A percentile compares a stretch with the other conserved stretches of the same genome.
Evolutionary conservation across 2,329 filamentous ascomycete species (phyloP).

Genomic region (Ceratocystis albifundus): DNA sequence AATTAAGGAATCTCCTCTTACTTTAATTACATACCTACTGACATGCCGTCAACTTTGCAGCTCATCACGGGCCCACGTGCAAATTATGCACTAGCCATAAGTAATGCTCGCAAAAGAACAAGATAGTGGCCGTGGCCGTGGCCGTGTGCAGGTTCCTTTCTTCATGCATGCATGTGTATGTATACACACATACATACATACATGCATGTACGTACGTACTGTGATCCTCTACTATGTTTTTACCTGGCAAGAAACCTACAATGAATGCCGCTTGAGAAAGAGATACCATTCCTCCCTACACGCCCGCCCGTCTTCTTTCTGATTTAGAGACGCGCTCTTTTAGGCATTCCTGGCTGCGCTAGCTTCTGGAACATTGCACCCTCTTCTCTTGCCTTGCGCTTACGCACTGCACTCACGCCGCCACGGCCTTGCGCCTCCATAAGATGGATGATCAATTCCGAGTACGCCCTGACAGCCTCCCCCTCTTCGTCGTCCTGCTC

Average conservation of each 20-base stretch:
- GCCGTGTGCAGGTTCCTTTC: neutral
- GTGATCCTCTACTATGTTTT: conserved; percentile 8
- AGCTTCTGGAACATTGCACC: conserved; percentile 16
- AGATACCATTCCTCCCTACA: neutral
- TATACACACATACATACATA: neutral
- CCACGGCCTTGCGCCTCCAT: conserved; percentile 29
- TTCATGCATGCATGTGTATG: conserved; percentile 10
- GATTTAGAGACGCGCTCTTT: conserved; percentile 13
- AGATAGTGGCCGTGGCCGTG: neutral
- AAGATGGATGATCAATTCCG: conserved; percentile 43
- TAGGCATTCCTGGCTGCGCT: conserved; percentile 4
- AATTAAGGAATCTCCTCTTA: neutral
- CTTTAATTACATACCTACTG: neutral
- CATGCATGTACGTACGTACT: conserved; percentile 8
- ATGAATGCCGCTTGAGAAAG: neutral
- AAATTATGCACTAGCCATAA: neutral
- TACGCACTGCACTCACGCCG: conserved; percentile 14
- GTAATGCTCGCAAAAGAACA: neutral
- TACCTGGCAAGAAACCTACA: neutral
- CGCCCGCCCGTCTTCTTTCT: neutral
- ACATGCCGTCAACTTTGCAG: neutral
- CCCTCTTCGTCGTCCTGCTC: conserved; percentile 42
- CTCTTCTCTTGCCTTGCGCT: conserved; percentile 18
- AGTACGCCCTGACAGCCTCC: conserved; percentile 50
- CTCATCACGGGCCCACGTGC: neutral